Conservation (phyloP, 352 stramenopile species). For the Hyaloperonospora brassicae region DNA sequence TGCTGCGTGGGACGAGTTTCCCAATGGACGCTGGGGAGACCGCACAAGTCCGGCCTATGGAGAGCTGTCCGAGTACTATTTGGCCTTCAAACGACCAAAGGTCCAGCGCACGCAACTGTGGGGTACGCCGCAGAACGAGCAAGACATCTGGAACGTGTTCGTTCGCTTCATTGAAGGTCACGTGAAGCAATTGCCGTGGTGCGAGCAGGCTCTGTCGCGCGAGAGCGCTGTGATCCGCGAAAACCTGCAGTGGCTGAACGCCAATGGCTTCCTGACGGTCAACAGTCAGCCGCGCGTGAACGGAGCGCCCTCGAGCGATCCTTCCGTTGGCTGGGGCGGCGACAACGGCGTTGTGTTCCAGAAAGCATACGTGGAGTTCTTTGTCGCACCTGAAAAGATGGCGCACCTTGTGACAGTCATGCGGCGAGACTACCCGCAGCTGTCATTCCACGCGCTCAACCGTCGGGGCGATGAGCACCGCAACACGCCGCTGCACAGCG, state of each 20-base stretch:
- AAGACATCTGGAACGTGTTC: constrained; percentile 95
- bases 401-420: constrained; percentile 49
- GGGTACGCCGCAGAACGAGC: constrained; percentile 67
- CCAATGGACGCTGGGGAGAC: constrained; percentile 93
- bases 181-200: constrained; percentile 93
- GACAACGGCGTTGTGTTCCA: constrained; percentile 95
- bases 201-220: constrained; percentile 90
- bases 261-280: constrained; percentile 92
- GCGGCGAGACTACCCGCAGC: constrained; percentile 53
- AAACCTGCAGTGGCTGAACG: constrained; percentile 81
- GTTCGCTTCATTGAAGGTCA: constrained; percentile 70
- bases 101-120: constrained; percentile 68
- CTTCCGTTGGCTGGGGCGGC: constrained; percentile 92
- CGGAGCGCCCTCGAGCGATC: constrained; percentile 82
- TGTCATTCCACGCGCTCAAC: constrained; percentile 79
- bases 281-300: constrained; percentile 92
- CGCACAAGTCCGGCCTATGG: constrained; percentile 92
- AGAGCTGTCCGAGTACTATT: constrained; percentile 93
- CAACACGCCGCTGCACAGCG: constrained; percentile 70
- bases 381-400: constrained; percentile 84
- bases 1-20: constrained; percentile 95
- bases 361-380: constrained; percentile 99
- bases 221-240: constrained; percentile 87
- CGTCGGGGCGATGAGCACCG: constrained; percentile 55
- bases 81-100: constrained; percentile 76